Base-by-base conservation (phyloP, 2,329 filamentous ascomycete species). In the Aspergillus uvarum region DNA sequence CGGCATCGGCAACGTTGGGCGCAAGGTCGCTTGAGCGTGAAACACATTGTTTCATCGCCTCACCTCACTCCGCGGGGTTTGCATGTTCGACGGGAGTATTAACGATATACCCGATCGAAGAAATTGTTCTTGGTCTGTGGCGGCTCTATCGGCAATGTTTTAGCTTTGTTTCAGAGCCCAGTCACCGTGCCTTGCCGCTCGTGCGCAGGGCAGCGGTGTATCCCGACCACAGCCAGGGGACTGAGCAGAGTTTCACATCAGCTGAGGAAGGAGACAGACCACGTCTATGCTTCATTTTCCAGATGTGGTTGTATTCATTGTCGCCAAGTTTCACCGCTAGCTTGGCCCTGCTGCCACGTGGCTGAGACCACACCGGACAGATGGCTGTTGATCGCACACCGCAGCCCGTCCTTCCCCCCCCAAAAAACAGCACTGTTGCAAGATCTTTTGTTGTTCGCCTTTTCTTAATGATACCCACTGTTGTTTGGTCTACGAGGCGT, bases 1-100 rank as follows among this genome's bases (percentile, higher is more conserved):
- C 69, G 95, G 95, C 48, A 91, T 99, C 60, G 95, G 95, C 31
- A 99, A 98, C 74, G 90, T 98, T 52, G 94, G 94, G 56, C 87
- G 93, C 71, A 98, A 98, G 80, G 89, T 97, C 74, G 86, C 85
- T 63, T 88, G 76, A 80, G 68, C 56, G 21, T 47, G 26, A 48
- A 29, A 53, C 47, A 44, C 26, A 29, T 29, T 42, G n/a, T n/a
- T 47, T 16, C 44, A 48, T 50, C 54, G 50, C 58, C 51, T 54
- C 44, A 47, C 54, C 50, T 53, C 50, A 54, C 38, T 42, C 47
- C 57, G 21, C 51, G n/a, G 32, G 47, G 42, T 53, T 42, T 42
- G 29, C 47, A 55, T 49, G 51, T 47, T 44, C 22, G 49, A n/a
- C n/a, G n/a, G n/a, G n/a, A 42, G 14, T 22, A 5, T 47, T 35